Conservation (phyloP, 169 alveolate species). For the Cryptosporidium tyzzeri region DNA sequence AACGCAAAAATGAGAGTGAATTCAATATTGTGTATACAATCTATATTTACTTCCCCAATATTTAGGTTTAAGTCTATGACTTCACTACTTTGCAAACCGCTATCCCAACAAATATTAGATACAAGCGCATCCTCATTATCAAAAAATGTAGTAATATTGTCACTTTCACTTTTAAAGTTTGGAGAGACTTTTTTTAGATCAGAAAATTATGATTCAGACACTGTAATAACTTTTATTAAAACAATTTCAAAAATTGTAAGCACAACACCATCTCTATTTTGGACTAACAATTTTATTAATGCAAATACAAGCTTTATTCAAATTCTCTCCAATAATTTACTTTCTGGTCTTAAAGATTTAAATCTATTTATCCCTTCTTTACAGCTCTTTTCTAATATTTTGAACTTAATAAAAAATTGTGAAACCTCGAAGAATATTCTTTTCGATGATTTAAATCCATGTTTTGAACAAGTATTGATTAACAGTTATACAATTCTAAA, state of each 20-base stretch:
- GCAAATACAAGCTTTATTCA: conserved; percentile 10
- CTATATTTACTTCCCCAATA: conserved; percentile 63
- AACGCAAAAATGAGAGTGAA: conserved; percentile 19
- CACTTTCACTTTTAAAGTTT: conserved; percentile 5
- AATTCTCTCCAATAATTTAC: conserved; percentile 11
- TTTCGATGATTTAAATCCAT: not conserved
- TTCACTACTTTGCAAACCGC: not conserved
- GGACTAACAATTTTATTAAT: conserved; percentile 27
- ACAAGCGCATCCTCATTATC: conserved; percentile 25
- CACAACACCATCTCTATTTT: conserved; percentile 49
- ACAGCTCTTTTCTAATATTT: conserved; percentile 40
- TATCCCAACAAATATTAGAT: not conserved
- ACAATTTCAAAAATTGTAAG: conserved; percentile 29
- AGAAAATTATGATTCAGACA: conserved; percentile 14
- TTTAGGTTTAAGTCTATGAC: conserved; percentile 42
- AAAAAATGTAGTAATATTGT: conserved; percentile 13
- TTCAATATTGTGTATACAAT: conserved; percentile 49
- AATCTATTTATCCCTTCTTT: conserved; percentile 43
- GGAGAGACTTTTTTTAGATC: conserved; percentile 14
- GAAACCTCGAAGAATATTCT: not conserved
- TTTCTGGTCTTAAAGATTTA: conserved; percentile 3
- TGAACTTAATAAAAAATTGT: conserved; percentile 30
- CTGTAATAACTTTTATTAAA: conserved; percentile 22
- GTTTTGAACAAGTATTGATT: not conserved
- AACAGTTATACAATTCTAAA: not conserved